These are phyloP conservation scores for Magnusiomyces magnusii DNA, from an alignment of 1,139 yeast species.

Conservation along the genomic window DNA sequence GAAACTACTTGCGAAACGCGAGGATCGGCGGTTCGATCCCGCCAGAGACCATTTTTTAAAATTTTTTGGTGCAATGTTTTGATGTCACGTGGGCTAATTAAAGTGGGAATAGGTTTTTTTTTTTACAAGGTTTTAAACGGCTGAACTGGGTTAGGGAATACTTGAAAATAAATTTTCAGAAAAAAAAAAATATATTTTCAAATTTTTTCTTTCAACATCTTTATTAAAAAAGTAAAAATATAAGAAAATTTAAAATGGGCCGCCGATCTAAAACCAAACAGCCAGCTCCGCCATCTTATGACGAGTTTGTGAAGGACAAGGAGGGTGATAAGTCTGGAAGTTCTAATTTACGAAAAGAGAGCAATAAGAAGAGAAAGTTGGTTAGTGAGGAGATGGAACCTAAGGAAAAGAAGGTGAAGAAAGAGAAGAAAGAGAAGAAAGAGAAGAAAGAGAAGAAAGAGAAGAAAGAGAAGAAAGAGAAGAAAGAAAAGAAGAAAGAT, in stretches of 20 bases:
- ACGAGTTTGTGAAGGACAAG: conserved; percentile 64
- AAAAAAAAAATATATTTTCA: conserved; percentile 21
- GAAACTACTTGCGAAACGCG: conserved; percentile 4
- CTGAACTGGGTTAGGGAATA: conserved; percentile 30
- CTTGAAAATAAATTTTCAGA: too few species aligned
- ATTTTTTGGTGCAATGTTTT: not conserved
- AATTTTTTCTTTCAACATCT: conserved; percentile 5
- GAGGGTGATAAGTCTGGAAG: conserved; percentile 30
- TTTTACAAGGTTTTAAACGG: too few species aligned
- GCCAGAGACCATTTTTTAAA: not conserved
- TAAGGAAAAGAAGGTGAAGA: conserved; percentile 27
- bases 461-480: conserved; percentile 29
- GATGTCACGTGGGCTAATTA: not conserved
- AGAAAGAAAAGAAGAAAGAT: conserved; percentile 20
- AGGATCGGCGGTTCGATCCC: conserved; percentile 9
- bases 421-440: conserved; percentile 25
- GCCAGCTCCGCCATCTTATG: conserved; percentile 80
- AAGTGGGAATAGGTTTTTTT: conserved; percentile 22
- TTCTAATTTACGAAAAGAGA: conserved; percentile 26
- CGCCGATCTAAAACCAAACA: conserved; percentile 89
- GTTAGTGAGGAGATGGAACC: too few species aligned
- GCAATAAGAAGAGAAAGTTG: conserved; percentile 27
- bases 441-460: conserved; percentile 19
- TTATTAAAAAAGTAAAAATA: conserved; percentile 6
- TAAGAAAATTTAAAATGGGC: too few species aligned